These are phyloP conservation scores for Beta lomatogona DNA, from an alignment of 179 eudicot species.

Conservation along the genomic window DNA sequence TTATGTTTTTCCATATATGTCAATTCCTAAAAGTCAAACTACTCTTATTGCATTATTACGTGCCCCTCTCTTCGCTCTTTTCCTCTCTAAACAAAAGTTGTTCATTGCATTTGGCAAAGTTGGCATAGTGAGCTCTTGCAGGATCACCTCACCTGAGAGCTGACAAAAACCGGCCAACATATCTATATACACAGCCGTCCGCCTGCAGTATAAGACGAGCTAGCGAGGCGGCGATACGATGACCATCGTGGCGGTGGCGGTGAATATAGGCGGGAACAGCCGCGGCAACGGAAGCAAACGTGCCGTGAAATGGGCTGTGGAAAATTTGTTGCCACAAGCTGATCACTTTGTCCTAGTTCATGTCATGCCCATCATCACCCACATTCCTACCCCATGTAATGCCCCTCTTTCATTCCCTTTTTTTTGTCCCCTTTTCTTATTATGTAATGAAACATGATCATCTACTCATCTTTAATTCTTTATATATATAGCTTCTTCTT, in stretches of 20 bases:
- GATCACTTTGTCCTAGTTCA: conserved; percentile 65
- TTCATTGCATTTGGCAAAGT: neutral
- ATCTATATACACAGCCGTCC: conserved; percentile 7
- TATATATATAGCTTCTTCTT: too few relatives aligned
- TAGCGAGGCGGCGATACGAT: conserved; percentile 12
- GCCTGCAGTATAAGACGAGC: neutral
- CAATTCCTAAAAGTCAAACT: conserved; percentile 11
- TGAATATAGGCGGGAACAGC: conserved; percentile 39
- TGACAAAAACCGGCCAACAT: conserved; percentile 5
- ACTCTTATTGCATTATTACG: conserved; percentile 13
- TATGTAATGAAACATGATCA: too few relatives aligned
- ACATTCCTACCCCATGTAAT: conserved; percentile 71
- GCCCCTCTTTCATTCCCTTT: neutral
- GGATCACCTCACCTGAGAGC: neutral
- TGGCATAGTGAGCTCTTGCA: neutral
- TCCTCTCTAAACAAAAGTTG: too few relatives aligned
- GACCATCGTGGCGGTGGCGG: conserved; percentile 71
- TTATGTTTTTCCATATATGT: neutral
- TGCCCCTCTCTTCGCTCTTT: neutral
- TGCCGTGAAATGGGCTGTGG: conserved; percentile 78
- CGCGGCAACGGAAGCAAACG: conserved; percentile 70
- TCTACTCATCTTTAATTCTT: too few relatives aligned
- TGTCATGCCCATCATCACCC: conserved; percentile 69
- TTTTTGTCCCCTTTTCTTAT: too few relatives aligned
- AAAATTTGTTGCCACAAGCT: conserved; percentile 50